Conservation (phyloP, 2,329 filamentous ascomycete species). For the Arthrinium phaeospermum region DNA sequence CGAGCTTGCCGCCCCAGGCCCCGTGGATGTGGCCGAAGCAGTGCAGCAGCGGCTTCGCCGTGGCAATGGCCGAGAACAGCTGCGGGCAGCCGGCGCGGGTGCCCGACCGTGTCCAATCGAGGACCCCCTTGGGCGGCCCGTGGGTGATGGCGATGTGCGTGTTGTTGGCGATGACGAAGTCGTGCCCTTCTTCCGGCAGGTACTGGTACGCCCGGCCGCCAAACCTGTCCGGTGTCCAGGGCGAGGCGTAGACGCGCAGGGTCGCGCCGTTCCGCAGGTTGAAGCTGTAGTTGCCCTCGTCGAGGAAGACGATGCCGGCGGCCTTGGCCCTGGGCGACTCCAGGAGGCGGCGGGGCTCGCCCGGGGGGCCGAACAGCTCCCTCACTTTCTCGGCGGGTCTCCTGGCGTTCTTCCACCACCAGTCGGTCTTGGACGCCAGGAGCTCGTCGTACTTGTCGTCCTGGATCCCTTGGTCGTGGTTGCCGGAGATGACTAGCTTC, state of each 20-base stretch:
- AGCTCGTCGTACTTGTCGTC: constrained; percentile 38
- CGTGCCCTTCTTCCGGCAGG: constrained; percentile 40
- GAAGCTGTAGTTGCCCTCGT: constrained; percentile 56
- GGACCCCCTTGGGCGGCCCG: background rate
- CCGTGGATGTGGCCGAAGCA: constrained; percentile 68
- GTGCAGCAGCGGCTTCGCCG: constrained; percentile 52
- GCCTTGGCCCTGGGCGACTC: constrained; percentile 34
- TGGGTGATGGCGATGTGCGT: background rate
- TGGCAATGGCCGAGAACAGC: constrained; percentile 43
- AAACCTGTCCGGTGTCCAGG: constrained; percentile 51
- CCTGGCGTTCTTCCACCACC: background rate
- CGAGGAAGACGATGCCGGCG: constrained; percentile 52
- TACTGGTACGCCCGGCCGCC: constrained; percentile 59
- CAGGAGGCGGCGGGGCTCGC: constrained; percentile 47
- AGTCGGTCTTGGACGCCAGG: background rate
- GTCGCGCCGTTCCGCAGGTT: constrained; percentile 53
- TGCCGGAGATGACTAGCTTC: constrained; percentile 61
- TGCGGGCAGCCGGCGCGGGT: background rate
- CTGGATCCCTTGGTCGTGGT: constrained; percentile 56
- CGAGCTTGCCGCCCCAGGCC: constrained; percentile 60
- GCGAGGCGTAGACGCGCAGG: constrained; percentile 58
- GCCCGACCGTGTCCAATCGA: background rate
- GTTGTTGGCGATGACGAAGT: constrained; percentile 39
- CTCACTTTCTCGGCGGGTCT: constrained; percentile 26
- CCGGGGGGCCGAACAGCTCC: constrained; percentile 46